Evolutionary conservation across 352 stramenopile species (phyloP).

Genomic region (Albugo laibachii): DNA sequence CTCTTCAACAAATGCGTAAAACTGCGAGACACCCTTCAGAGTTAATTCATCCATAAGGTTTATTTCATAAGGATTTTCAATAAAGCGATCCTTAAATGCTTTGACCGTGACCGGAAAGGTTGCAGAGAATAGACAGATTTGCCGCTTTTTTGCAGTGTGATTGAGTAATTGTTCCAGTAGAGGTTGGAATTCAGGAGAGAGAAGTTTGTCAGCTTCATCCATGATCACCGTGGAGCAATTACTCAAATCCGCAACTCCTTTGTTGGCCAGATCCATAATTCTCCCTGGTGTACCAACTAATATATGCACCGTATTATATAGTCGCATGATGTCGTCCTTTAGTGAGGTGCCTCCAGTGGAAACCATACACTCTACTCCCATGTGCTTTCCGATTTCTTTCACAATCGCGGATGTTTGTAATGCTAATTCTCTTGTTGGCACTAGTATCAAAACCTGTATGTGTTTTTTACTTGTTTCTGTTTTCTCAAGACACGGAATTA

Average conservation of each 20-base stretch:
- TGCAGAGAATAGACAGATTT: slow-evolving; percentile 99
- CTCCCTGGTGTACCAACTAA: slow-evolving; percentile 94
- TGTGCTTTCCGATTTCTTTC: slow-evolving; percentile 84
- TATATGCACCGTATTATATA: slow-evolving; percentile 88
- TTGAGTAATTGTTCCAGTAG: slow-evolving; percentile 97
- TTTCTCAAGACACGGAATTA: slow-evolving; percentile 91
- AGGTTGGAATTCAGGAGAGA: slow-evolving; percentile 96
- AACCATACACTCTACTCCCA: slow-evolving; percentile 76
- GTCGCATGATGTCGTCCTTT: slow-evolving; percentile 79
- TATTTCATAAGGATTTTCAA: slow-evolving; percentile 97
- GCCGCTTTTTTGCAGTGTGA: slow-evolving; percentile 80
- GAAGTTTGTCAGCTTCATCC: slow-evolving; percentile 94
- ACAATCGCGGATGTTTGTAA: slow-evolving; percentile 98
- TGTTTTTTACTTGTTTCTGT: slow-evolving; percentile 88
- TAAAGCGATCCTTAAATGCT: slow-evolving; percentile 96
- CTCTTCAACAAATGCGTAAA: slow-evolving; percentile 99
- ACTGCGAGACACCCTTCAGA: slow-evolving; percentile 97
- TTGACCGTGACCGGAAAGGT: slow-evolving; percentile 99
- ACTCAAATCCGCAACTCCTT: slow-evolving; percentile 93
- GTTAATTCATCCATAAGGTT: slow-evolving; percentile 99
- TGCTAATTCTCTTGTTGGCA: slow-evolving; percentile 92
- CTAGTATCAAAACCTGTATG: slow-evolving; percentile 92
- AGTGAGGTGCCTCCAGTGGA: slow-evolving; percentile 93
- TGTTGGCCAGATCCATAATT: slow-evolving; percentile 96
- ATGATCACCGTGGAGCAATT: slow-evolving; percentile 97